Evolutionary conservation across 441 rosid species (phyloP).

Genomic region (Raphanus hybrid): DNA sequence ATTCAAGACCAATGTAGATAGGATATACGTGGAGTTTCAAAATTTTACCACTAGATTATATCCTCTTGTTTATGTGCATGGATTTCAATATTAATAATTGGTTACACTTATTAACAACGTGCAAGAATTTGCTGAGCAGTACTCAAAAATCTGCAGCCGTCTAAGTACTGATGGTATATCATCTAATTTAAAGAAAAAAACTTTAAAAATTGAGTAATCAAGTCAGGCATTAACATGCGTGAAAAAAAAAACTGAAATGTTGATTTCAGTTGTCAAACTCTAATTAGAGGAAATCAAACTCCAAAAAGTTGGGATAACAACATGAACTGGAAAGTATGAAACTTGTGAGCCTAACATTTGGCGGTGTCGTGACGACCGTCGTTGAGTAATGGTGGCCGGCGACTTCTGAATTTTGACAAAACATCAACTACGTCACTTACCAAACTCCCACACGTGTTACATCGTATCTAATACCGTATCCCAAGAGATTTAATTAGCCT

Average conservation of each 20-base stretch:
- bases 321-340: constrained; percentile 31
- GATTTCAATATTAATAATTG: too few relatives aligned
- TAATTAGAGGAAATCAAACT: not conserved
- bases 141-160: too few relatives aligned
- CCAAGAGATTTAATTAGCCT: constrained; percentile 36
- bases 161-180: too few relatives aligned
- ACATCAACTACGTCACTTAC: constrained; percentile 30
- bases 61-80: too few relatives aligned
- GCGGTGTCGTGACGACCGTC: constrained; percentile 30
- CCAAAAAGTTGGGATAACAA: not conserved
- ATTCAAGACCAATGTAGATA: too few relatives aligned
- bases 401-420: constrained; percentile 18
- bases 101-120: too few relatives aligned
- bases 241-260: too few relatives aligned
- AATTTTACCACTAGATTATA: too few relatives aligned
- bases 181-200: too few relatives aligned
- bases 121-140: too few relatives aligned
- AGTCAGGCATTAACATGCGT: not conserved
- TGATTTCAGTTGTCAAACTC: too few relatives aligned
- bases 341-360: constrained; percentile 30
- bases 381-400: constrained; percentile 46
- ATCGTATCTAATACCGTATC: constrained; percentile 34
- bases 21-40: too few relatives aligned
- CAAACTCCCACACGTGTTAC: constrained; percentile 39
- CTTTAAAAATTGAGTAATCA: not conserved